phyloP scores from a whole-genome alignment of 2,329 filamentous ascomycete species.

The Thielaviopsis cerberus region DNA sequence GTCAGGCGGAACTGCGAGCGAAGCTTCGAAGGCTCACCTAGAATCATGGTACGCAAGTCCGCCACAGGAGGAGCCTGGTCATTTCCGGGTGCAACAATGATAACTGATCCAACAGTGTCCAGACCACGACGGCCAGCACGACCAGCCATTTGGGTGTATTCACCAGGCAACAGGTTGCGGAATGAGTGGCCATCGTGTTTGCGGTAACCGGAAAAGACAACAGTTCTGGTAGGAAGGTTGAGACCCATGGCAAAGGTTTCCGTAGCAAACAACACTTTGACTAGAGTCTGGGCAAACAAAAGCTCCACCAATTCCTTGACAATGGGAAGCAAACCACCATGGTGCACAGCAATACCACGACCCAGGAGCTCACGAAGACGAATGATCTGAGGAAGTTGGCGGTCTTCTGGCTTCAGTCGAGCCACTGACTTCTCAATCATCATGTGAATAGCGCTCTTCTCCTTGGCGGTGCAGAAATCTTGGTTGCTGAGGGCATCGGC shows the following conservation, averaged over 20 bases:
- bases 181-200: conserved; percentile 92
- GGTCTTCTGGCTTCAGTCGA: conserved; percentile 74
- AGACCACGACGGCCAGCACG: conserved; percentile 82
- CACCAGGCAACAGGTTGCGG: conserved; percentile 75
- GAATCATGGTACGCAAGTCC: conserved; percentile 78
- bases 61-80: conserved; percentile 77
- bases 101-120: conserved; percentile 81
- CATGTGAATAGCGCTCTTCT: conserved; percentile 96
- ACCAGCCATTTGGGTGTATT: conserved; percentile 98
- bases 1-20: conserved; percentile 91
- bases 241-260: conserved; percentile 98
- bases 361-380: conserved; percentile 68
- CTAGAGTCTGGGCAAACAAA: conserved; percentile 79
- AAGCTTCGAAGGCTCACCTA: conserved; percentile 86
- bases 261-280: conserved; percentile 92
- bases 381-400: conserved; percentile 78
- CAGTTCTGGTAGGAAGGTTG: conserved; percentile 85
- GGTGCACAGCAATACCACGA: conserved; percentile 85
- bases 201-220: conserved; percentile 90
- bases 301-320: conserved; percentile 98
- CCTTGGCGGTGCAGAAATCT: conserved; percentile 79
- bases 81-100: conserved; percentile 66
- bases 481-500: conserved; percentile 87
- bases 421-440: conserved; percentile 90
- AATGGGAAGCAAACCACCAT: conserved; percentile 83